A percentile compares a stretch with the other conserved stretches of the same genome.
These are phyloP conservation scores for sorghum (Sorghum bicolor) DNA, from an alignment of 176 grass and related monocot species.

Conservation along the genomic window DNA sequence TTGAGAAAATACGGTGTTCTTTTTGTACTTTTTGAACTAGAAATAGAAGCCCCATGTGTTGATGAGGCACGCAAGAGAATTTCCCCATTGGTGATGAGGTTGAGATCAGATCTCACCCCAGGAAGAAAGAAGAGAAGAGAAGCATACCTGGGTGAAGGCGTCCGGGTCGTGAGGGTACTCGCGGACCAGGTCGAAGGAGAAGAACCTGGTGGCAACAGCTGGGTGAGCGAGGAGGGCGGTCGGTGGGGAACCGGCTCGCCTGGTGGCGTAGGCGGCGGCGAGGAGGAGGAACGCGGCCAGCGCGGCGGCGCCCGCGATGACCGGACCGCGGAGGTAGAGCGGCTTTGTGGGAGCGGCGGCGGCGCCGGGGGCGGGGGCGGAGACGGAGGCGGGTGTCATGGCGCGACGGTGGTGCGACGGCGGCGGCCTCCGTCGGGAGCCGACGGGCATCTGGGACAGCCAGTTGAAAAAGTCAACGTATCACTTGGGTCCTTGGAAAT, in stretches of 20 bases:
- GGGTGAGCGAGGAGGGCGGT: constrained; percentile 20
- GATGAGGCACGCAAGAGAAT: not conserved
- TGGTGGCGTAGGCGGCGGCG: constrained; percentile 15
- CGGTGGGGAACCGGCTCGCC: not conserved
- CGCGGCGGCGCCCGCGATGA: not conserved
- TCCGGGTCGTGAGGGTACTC: constrained; percentile 80
- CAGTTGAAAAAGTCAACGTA: not conserved
- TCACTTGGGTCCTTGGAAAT: not conserved
- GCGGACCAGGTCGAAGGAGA: constrained; percentile 68
- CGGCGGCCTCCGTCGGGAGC: constrained; percentile 25
- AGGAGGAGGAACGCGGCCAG: constrained; percentile 13
- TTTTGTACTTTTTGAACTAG: not conserved
- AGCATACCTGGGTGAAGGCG: constrained; percentile 74
- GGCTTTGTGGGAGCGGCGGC: not conserved
- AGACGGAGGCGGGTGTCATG: constrained; percentile 16
- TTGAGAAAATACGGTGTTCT: not conserved
- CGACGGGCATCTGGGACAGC: constrained; percentile 18
- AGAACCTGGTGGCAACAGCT: constrained; percentile 38
- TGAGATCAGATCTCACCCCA: not conserved
- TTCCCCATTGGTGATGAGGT: not conserved
- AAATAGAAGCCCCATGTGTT: too few relatives aligned
- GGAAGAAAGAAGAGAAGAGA: not conserved
- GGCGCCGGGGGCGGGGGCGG: not conserved
- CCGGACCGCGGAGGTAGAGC: not conserved
- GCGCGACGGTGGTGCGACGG: constrained; percentile 8